These are phyloP conservation scores for Monosporascus sp. DNA, from an alignment of 2,329 filamentous ascomycete species.

Conservation along the genomic window DNA sequence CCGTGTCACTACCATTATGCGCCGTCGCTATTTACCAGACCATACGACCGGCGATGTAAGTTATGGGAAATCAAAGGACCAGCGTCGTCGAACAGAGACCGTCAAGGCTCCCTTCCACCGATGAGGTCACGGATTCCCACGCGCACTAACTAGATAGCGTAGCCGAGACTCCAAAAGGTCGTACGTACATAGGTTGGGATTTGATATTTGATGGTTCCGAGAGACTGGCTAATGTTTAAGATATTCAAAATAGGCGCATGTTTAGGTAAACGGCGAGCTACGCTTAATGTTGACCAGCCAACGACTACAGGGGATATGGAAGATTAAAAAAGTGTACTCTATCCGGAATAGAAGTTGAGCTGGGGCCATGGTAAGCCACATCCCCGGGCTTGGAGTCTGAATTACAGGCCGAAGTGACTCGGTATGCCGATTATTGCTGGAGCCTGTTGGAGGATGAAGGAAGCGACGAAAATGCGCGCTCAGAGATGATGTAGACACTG, in stretches of 20 bases:
- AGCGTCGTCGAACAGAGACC: background rate
- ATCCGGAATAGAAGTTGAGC: background rate
- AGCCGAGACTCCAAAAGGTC: background rate
- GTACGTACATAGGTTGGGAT: background rate
- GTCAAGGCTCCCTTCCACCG: background rate
- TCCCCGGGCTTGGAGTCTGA: background rate
- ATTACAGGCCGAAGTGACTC: background rate
- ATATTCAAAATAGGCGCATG: background rate
- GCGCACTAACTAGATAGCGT: background rate
- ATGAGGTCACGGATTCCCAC: background rate
- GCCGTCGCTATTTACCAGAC: background rate
- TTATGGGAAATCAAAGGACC: background rate
- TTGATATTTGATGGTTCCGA: background rate
- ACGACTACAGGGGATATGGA: no score
- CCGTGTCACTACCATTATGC: background rate
- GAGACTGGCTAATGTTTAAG: background rate
- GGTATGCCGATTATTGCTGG: no score
- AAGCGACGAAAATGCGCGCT: background rate
- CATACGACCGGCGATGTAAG: background rate
- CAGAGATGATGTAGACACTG: background rate
- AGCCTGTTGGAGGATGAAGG: background rate
- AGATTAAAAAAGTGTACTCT: no score
- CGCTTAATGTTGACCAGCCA: background rate
- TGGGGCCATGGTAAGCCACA: background rate
- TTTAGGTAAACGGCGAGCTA: background rate